These are phyloP conservation scores for Lentithecium fluviatile DNA, from an alignment of 495 filamentous ascomycete species.

Conservation along the genomic window DNA sequence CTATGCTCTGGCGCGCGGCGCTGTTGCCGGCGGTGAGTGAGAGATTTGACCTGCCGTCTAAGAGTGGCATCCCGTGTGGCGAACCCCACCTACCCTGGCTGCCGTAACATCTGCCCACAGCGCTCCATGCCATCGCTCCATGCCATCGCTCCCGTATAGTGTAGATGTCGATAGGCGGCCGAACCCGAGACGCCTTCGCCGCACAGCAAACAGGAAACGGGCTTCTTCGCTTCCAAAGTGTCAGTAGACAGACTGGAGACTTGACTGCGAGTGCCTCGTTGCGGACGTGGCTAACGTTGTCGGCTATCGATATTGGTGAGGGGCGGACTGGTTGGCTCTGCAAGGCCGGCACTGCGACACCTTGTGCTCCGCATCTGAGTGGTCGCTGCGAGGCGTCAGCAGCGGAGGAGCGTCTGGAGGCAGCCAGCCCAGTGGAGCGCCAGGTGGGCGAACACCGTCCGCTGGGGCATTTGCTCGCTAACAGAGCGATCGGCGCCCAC, in stretches of 20 bases:
- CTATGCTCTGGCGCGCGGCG: background rate
- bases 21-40: constrained; percentile 21
- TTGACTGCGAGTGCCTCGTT: background rate
- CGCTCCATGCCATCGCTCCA: background rate
- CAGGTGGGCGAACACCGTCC: constrained; percentile 1
- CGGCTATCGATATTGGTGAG: constrained; percentile 27
- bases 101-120: constrained; percentile 1
- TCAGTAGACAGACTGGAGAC: background rate
- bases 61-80: constrained; percentile 26
- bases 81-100: constrained; percentile 9
- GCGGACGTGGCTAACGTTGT: constrained; percentile 6
- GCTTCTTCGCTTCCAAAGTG: too few relatives aligned
- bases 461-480: constrained; percentile 4
- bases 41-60: constrained; percentile 3
- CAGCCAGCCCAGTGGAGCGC: background rate
- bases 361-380: constrained; percentile 6
- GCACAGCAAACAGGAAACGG: too few relatives aligned
- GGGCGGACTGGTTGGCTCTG: constrained; percentile 21
- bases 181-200: too few relatives aligned
- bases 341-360: constrained; percentile 23
- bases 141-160: constrained; percentile 1
- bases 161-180: constrained; percentile 14
- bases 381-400: constrained; percentile 9
- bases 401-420: background rate
- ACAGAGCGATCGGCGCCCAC: background rate